A percentile compares a stretch with the other conserved stretches of the same genome.
These are phyloP conservation scores for Collariella sp. DNA, from an alignment of 495 filamentous ascomycete genomes.

Conservation along the genomic window DNA sequence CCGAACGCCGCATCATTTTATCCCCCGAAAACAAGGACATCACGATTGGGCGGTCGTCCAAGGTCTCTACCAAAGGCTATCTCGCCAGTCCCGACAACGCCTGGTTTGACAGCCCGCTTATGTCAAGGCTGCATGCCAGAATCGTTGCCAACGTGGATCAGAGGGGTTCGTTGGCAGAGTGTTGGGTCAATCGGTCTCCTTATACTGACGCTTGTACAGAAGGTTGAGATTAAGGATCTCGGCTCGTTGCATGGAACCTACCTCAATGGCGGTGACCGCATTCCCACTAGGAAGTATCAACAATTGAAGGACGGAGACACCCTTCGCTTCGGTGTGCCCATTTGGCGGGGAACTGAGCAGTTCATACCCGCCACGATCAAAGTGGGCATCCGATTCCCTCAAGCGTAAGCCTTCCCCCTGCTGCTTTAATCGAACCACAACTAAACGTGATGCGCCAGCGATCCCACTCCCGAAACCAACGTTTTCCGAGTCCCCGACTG, in stretches of 20 bases:
- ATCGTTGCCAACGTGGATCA: constrained; percentile 38
- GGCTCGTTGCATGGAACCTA: constrained; percentile 53
- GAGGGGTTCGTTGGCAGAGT: constrained; percentile 25
- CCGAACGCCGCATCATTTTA: constrained; percentile 27
- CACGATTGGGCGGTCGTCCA: constrained; percentile 35
- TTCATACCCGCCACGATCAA: constrained; percentile 32
- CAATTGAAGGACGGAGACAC: constrained; percentile 32
- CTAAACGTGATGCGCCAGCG: not conserved
- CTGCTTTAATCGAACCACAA: not conserved
- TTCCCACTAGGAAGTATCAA: not conserved
- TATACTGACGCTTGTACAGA: constrained; percentile 23
- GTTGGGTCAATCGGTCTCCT: not conserved
- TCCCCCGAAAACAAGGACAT: constrained; percentile 15
- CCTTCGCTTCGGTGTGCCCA: constrained; percentile 40
- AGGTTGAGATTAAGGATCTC: constrained; percentile 38
- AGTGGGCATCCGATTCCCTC: constrained; percentile 16
- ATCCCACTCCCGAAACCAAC: not conserved
- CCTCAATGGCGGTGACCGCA: constrained; percentile 21
- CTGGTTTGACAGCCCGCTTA: constrained; percentile 71
- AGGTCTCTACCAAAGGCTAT: constrained; percentile 32
- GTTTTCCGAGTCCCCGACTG: constrained; percentile 25
- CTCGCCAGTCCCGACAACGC: constrained; percentile 46
- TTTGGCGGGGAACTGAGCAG: constrained; percentile 31
- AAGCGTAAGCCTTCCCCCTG: constrained; percentile 4
- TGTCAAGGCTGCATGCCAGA: constrained; percentile 70